Evolutionary conservation across 768 basidiomycete genomes (phyloP).

Genomic region (Phanerochaete sordida): DNA sequence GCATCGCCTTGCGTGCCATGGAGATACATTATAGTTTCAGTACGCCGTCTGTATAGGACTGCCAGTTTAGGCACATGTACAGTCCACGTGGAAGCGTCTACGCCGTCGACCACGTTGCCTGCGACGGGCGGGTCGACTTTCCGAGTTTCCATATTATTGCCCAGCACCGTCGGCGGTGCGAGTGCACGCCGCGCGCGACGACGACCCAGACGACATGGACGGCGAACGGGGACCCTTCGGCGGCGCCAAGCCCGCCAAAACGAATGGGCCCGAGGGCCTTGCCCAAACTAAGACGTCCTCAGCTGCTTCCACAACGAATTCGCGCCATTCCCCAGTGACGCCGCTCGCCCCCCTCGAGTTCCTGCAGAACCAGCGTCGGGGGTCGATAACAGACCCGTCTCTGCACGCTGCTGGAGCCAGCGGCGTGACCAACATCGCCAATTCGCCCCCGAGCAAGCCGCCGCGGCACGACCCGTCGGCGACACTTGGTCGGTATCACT

Average conservation of each 20-base stretch:
- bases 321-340: constrained; percentile 49
- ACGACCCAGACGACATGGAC: constrained; percentile 12
- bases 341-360: constrained; percentile 75
- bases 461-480: constrained; percentile 11
- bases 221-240: background rate
- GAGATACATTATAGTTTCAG: background rate
- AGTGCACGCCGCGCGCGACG: constrained; percentile 14
- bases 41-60: background rate
- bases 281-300: constrained; percentile 25
- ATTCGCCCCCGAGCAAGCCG: constrained; percentile 14
- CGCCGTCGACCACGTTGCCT: constrained; percentile 14
- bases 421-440: constrained; percentile 11
- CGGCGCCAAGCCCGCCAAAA: constrained; percentile 10
- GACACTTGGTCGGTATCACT: constrained; percentile 6
- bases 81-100: constrained; percentile 11
- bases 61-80: constrained; percentile 1
- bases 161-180: background rate
- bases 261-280: constrained; percentile 17
- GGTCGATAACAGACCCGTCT: constrained; percentile 81
- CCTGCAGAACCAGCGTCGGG: constrained; percentile 77
- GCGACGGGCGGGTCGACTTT: constrained; percentile 12
- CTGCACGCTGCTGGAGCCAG: constrained; percentile 54
- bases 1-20: background rate
- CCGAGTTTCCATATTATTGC: constrained; percentile 13
- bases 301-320: constrained; percentile 24